Evolutionary conservation across 495 filamentous ascomycete genomes (phyloP).

Genomic region (Aspergillus coremiiformis): DNA sequence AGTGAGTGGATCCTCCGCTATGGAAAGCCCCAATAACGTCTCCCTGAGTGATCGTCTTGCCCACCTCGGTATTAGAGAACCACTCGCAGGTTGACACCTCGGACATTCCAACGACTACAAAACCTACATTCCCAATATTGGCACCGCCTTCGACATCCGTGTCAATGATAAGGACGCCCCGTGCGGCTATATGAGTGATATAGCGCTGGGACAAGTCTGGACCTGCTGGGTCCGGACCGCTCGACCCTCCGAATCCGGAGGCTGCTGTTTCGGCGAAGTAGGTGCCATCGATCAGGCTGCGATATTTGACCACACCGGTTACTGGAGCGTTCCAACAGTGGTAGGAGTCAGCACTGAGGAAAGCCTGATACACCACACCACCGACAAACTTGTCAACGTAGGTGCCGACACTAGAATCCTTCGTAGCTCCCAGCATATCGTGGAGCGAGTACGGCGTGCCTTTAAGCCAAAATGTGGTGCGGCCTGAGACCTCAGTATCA

Average conservation of each 20-base stretch:
- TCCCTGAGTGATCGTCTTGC: conserved; percentile 52
- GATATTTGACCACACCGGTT: conserved; percentile 38
- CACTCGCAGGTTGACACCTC: conserved; percentile 59
- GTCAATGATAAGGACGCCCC: conserved; percentile 55
- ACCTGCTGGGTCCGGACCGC: neutral
- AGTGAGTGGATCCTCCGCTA: conserved; percentile 21
- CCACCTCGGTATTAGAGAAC: conserved; percentile 37
- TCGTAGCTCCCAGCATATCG: conserved; percentile 47
- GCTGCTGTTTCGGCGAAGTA: conserved; percentile 53
- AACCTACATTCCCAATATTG: conserved; percentile 51
- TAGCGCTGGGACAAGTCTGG: conserved; percentile 45
- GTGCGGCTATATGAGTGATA: conserved; percentile 43
- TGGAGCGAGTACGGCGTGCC: conserved; percentile 49
- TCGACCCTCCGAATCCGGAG: neutral
- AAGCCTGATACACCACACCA: conserved; percentile 52
- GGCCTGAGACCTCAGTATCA: neutral
- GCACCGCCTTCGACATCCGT: conserved; percentile 34
- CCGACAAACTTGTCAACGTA: conserved; percentile 27
- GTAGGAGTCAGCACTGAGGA: conserved; percentile 47
- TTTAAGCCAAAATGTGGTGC: conserved; percentile 52
- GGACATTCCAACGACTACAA: conserved; percentile 56
- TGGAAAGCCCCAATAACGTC: conserved; percentile 60
- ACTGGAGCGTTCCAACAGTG: conserved; percentile 55
- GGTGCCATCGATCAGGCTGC: conserved; percentile 43
- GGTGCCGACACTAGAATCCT: conserved; percentile 19